A percentile compares a stretch with the other conserved stretches of the same genome.
These are phyloP conservation scores for Paraurostyla sp. DNA, from an alignment of 73 alveolate species.

Conservation along the genomic window DNA sequence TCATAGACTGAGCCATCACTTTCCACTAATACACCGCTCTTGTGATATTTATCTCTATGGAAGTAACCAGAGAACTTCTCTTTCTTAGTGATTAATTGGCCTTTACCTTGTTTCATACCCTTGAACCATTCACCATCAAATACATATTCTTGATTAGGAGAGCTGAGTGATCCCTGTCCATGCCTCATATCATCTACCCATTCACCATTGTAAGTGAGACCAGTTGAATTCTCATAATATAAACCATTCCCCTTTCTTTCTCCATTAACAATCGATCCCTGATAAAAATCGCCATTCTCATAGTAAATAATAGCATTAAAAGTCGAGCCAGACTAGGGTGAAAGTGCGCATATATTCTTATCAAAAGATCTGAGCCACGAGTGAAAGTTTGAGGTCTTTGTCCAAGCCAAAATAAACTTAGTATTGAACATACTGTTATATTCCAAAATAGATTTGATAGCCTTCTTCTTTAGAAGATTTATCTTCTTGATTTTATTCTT, in stretches of 20 bases:
- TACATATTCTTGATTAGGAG: slow-evolving; percentile 42
- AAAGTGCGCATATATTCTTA: neutral
- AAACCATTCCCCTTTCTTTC: slow-evolving; percentile 50
- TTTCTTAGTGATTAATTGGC: slow-evolving; percentile 36
- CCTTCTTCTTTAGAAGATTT: slow-evolving; percentile 27
- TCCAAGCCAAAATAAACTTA: slow-evolving; percentile 51
- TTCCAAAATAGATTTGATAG: slow-evolving; percentile 12
- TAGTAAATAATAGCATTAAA: slow-evolving; percentile 24
- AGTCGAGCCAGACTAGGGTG: neutral
- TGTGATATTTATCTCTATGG: slow-evolving; percentile 41
- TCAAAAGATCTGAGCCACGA: slow-evolving; percentile 35
- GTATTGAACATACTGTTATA: slow-evolving; percentile 29
- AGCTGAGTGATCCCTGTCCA: slow-evolving; percentile 48
- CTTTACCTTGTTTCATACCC: slow-evolving; percentile 58
- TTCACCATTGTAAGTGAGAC: slow-evolving; percentile 53
- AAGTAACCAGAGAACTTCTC: slow-evolving; percentile 48
- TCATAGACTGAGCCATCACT: slow-evolving; percentile 62
- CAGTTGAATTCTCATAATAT: slow-evolving; percentile 7
- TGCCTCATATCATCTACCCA: slow-evolving; percentile 57
- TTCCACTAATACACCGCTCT: slow-evolving; percentile 44
- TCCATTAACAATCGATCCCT: slow-evolving; percentile 35
- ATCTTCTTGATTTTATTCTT: slow-evolving; percentile 21
- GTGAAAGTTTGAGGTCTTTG: slow-evolving; percentile 48
- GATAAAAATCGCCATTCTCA: slow-evolving; percentile 57
- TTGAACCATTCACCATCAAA: slow-evolving; percentile 57